Conservation (phyloP, 208 protist genomes). For the Trypanosoma theileri region DNA sequence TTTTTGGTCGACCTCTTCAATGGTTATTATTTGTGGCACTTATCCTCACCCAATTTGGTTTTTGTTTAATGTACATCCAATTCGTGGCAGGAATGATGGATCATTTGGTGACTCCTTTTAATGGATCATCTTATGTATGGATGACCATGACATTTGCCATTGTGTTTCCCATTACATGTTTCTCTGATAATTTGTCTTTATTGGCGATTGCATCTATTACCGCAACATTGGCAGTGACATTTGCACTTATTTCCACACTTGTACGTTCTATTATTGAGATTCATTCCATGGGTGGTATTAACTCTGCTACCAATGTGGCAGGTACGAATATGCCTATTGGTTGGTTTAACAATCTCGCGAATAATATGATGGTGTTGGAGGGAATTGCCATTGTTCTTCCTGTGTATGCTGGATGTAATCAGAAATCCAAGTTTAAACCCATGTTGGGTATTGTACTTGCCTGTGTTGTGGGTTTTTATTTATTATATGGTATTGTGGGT, state of each 20-base stretch:
- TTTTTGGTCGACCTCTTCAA: slow-evolving; percentile 16
- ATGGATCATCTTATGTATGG: slow-evolving; percentile 15
- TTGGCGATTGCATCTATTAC: slow-evolving; percentile 25
- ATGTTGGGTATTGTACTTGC: slow-evolving; percentile 21
- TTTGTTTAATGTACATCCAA: slow-evolving; percentile 35
- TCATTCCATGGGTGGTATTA: slow-evolving; percentile 4
- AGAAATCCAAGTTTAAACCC: slow-evolving; percentile 21
- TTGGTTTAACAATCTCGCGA: slow-evolving; percentile 25
- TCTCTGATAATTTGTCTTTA: slow-evolving; percentile 26
- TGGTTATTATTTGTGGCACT: slow-evolving; percentile 23
- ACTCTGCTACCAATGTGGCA: background rate
- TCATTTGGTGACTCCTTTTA: slow-evolving; percentile 8
- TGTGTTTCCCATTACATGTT: slow-evolving; percentile 26
- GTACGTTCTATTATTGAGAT: slow-evolving; percentile 7
- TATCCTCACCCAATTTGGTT: slow-evolving; percentile 34
- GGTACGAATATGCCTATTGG: slow-evolving; percentile 12
- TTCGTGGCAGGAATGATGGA: slow-evolving; percentile 24
- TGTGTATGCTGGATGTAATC: slow-evolving; percentile 20
- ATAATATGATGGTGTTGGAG: slow-evolving; percentile 29
- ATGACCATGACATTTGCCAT: slow-evolving; percentile 17
- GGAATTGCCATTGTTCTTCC: slow-evolving; percentile 34
- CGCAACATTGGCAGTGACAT: slow-evolving; percentile 17
- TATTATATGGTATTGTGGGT: slow-evolving; percentile 31
- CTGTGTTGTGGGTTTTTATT: slow-evolving; percentile 11
- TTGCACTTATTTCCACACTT: slow-evolving; percentile 19